Evolutionary conservation across 225 moss, liverwort and hornwort species (phyloP).

Genomic region (Physcomitrellopsis africana): DNA sequence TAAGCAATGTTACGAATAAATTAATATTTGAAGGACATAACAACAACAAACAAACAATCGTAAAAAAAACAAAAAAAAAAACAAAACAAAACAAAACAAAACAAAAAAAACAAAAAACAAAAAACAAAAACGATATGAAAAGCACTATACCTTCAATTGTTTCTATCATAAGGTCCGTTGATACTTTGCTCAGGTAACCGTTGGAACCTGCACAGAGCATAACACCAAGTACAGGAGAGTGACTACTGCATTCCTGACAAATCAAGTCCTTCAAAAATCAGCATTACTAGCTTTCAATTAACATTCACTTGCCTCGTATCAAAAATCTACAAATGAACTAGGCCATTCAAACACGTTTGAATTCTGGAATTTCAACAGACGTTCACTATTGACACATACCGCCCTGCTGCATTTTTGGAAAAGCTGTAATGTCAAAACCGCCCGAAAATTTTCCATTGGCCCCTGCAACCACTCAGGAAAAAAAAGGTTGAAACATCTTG

Average conservation of each 20-base stretch:
- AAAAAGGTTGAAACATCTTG: constrained; percentile 22
- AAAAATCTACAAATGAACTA: constrained; percentile 6
- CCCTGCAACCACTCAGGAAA: constrained; percentile 51
- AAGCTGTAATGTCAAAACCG: constrained; percentile 90
- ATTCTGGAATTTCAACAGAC: background rate
- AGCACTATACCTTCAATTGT: constrained; percentile 79
- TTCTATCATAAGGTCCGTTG: constrained; percentile 82
- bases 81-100: background rate
- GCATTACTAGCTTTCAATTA: constrained; percentile 4
- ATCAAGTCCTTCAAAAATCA: constrained; percentile 13
- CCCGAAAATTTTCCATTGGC: constrained; percentile 86
- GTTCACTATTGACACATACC: constrained; percentile 45
- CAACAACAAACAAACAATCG: too few species aligned
- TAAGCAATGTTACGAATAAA: too few species aligned
- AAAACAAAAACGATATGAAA: background rate
- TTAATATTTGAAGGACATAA: too few species aligned
- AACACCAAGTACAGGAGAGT: constrained; percentile 18
- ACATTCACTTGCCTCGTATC: background rate
- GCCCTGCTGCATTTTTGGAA: constrained; percentile 67
- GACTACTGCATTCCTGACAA: constrained; percentile 1
- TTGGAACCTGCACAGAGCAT: constrained; percentile 46
- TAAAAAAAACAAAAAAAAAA: background rate
- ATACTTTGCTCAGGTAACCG: constrained; percentile 57
- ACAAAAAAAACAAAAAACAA: background rate
- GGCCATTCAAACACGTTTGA: background rate